Base-by-base conservation (phyloP, 768 basidiomycete genomes). In the Mycena polygramma region DNA sequence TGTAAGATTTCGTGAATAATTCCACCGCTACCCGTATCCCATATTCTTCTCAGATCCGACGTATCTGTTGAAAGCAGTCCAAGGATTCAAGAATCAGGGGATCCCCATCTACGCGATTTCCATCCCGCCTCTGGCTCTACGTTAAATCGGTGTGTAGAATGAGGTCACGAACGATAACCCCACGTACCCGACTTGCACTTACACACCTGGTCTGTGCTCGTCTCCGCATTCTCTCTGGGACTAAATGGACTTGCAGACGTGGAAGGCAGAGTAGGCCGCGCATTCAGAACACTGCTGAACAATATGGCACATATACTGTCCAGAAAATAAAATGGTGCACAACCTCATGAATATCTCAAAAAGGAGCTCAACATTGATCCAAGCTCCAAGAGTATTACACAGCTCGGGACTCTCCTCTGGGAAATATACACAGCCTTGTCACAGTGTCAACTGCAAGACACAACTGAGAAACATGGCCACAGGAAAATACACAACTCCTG, bases 11-110 rank as follows among this genome's bases (percentile, higher is more conserved):
- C 3, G 43, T 45, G 22, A 6, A 30, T 30, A 30, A 3, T 39
- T 2, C 41, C 11, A 15, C 7, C 13, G 30, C 30, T 30, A 13
- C 22, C 36, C 9, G 4, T 36, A 13, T 55, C 19, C 7, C 8
- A 14, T 20, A 17, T 39, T n/a, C 30, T 7, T 26, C 6, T 24
- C 67, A 94, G 93, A 92, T 79, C 87, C 92, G 0, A 89, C 85
- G 9, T 94, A 94, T 77, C 86, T 94, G 8, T 77, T 94, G 22
- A 94, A 93, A 77, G 83, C 87, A 20, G 83, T 94, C 19, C 92
- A 93, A 75, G 92, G 90, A 5, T 93, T 93, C 77, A 79, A 85
- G 30, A 30, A 30, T 30, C 30, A 30, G 30, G 30, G 41, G 41
- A 41, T 41, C 49, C 75, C 82, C 0, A 76, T 90, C 20, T 93